phyloP scores from a whole-genome alignment of 2,329 filamentous ascomycete species.

The Microcera coccophila region DNA sequence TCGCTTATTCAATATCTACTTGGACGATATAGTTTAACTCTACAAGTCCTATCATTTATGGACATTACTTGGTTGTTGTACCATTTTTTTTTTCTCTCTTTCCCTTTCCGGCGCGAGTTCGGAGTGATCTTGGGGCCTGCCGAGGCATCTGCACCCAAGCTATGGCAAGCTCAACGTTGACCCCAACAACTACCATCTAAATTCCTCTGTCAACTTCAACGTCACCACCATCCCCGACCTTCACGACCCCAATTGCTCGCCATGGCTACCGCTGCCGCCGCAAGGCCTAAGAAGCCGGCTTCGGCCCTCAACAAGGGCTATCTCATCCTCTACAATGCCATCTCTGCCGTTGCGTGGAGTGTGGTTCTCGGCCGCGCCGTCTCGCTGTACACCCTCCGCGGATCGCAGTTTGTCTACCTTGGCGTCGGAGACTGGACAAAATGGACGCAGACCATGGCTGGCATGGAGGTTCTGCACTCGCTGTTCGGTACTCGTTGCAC shows the following conservation, averaged over 20 bases:
- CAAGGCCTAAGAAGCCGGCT: constrained; percentile 24
- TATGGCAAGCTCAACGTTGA: not conserved
- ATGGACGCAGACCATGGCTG: constrained; percentile 78
- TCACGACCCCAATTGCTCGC: not conserved
- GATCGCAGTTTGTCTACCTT: constrained; percentile 56
- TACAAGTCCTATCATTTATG: not conserved
- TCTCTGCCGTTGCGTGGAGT: constrained; percentile 74
- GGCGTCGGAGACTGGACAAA: constrained; percentile 65
- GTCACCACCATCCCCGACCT: not conserved
- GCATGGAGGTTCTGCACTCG: constrained; percentile 80
- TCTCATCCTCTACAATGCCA: constrained; percentile 79
- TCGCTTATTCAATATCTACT: too few species aligned
- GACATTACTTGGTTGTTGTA: not conserved
- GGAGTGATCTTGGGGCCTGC: not conserved
- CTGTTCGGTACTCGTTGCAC: constrained; percentile 55
- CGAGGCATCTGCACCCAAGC: not conserved
- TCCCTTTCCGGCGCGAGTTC: not conserved
- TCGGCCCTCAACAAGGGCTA: constrained; percentile 57
- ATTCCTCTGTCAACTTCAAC: constrained; percentile 15
- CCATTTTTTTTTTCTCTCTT: constrained; percentile 2
- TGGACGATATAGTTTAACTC: too few species aligned
- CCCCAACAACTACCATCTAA: not conserved
- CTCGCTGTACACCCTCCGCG: constrained; percentile 48
- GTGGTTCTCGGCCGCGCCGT: constrained; percentile 68
- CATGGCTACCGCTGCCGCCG: constrained; percentile 23